Evolutionary conservation across 768 basidiomycete species (phyloP), one percentile per base, ranked within the genome.

Genomic region (Russula sp.): DNA sequence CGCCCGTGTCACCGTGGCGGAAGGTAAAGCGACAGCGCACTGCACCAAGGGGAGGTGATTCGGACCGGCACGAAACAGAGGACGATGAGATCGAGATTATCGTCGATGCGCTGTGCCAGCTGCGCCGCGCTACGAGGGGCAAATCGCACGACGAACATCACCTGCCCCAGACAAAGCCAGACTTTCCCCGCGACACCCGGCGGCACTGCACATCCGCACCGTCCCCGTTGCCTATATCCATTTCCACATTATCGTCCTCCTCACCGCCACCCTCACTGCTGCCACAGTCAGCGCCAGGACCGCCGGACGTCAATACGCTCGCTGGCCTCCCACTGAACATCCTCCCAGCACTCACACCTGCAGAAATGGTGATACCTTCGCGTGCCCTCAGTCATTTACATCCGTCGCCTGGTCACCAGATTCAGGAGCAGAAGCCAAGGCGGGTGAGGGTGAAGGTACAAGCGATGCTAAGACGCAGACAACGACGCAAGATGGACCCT

Each of bases 301-400:
- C 58, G 1, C 32, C 31, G 3, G 40, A 49, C 9, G 47, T 32
- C 20, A 35, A 59, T 47, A 18, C 52, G 6, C 52, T 59, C 20
- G 27, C 37, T 0, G 63, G 39, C 22, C 63, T 55, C 3, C 63
- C 58, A 5, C 34, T 64, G 40, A 55, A 32, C 0, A 60, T 60
- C 18, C 48, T 64, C 0, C 58, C 63, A 3, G 27, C 27, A 8
- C 63, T 58, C 0, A 18, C 40, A 31, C 32, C 20, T 22, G 3
- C 47, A 8, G 57, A 32, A 13, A 50, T 64, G 6, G 58, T 55
- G 32, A 55, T 60, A 49, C 47, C 53, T 10, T 7, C 37, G 0
- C 53, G 63, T 7, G 57, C 58, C 5, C 63, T 64, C 3, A 64
- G 31, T 8, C 39, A 55, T 39, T 52, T 64, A 13, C 57, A 55